Evolutionary conservation across 371 early-diverging fungal species (phyloP).

Genomic region (Syncephalastrum monosporum): DNA sequence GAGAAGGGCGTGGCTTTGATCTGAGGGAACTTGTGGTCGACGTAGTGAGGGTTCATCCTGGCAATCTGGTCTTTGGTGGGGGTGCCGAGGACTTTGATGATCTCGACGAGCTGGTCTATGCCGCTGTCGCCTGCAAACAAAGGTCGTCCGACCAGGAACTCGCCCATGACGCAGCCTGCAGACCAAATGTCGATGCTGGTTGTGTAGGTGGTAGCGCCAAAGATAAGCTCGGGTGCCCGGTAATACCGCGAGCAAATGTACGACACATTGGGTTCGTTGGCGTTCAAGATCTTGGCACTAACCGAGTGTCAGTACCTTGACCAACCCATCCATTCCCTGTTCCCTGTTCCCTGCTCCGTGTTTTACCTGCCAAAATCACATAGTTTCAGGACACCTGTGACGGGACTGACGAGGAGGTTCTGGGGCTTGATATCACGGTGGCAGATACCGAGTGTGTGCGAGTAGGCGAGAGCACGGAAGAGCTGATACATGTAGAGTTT

Average conservation of each 20-base stretch:
- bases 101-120: slow-evolving; percentile 98
- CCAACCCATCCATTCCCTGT: no score
- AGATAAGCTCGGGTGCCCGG: slow-evolving; percentile 95
- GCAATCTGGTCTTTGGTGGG: slow-evolving; percentile 93
- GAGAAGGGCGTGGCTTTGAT: slow-evolving; percentile 89
- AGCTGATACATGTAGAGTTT: slow-evolving; percentile 97
- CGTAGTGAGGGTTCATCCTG: slow-evolving; percentile 92
- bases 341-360: no score
- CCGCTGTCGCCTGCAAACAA: slow-evolving; percentile 98
- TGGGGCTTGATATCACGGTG: slow-evolving; percentile 99
- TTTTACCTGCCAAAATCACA: slow-evolving; percentile 94
- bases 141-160: slow-evolving; percentile 91
- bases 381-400: slow-evolving; percentile 87
- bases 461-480: slow-evolving; percentile 92
- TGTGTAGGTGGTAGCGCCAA: slow-evolving; percentile 90
- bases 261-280: slow-evolving; percentile 91
- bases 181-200: slow-evolving; percentile 95
- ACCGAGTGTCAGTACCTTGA: no score
- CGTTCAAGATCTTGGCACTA: slow-evolving; percentile 88
- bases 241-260: slow-evolving; percentile 98
- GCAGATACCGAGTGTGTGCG: slow-evolving; percentile 93
- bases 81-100: slow-evolving; percentile 97
- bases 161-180: slow-evolving; percentile 96
- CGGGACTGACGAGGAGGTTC: slow-evolving; percentile 92
- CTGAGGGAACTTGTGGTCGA: slow-evolving; percentile 95